Evolutionary conservation across 768 basidiomycete genomes (phyloP), one percentile per base, ranked within the genome.

Genomic region (Mycena vitilis): DNA sequence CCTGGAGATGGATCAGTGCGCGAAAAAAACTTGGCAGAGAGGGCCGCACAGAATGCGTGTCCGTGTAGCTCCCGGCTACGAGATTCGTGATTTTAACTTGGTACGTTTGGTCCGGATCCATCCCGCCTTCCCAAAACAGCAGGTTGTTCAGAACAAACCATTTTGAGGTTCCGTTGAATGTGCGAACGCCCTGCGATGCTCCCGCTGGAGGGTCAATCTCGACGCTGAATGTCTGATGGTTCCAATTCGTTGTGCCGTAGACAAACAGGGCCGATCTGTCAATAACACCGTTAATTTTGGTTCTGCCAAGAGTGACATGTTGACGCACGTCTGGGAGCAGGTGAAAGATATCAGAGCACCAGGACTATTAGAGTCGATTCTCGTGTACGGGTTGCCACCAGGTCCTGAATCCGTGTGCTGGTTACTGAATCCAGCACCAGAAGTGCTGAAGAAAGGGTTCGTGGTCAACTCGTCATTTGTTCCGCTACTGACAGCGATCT

Each of bases 101-200:
- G 45, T 75, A 75, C 13, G 52, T 64, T 49, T 65, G 59, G 12
- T 38, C 60, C 7, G 68, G 60, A 49, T 75, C 72, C 68, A 75
- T 25, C 7, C 69, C 74, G 40, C 60, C 49, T 55, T 75, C 73
- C n/a, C 42, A 75, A 34, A 66, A 75, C 30, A 73, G 3, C 4
- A 73, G 53, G 47, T 72, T 68, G 57, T 72, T 60, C 9, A 73
- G 55, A 10, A 68, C 73, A 20, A 75, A 73, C 74, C 74, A 75
- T 40, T 70, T 69, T 1, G 73, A 72, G 15, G 72, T 73, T n/a
- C 57, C 73, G 45, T 75, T 75, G 54, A 75, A 72, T 47, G 68
- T 68, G 4, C 66, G 73, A 9, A 62, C 53, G 2, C 68, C 60
- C 34, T 63, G 59, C 3, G 71, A 72, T 16, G 52, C 66, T n/a